Conservation (phyloP, 352 stramenopile species). For the Globisporangium polare region DNA sequence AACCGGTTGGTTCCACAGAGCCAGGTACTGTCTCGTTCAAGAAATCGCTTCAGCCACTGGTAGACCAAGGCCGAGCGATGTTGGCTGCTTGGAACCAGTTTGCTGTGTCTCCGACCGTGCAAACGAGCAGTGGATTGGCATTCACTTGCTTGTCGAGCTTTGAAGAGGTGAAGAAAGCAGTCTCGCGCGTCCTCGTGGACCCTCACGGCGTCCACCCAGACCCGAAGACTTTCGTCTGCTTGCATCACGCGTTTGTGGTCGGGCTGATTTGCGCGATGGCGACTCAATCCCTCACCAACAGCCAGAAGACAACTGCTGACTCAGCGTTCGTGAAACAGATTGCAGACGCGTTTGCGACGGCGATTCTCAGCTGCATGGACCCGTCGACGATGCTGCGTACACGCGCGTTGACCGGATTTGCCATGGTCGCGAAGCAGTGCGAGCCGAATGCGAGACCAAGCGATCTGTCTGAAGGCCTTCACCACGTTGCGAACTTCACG, state of each 20-base stretch:
- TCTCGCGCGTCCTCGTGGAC: slow-evolving; percentile 58
- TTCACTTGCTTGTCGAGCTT: slow-evolving; percentile 70
- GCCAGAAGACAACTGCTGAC: slow-evolving; percentile 49
- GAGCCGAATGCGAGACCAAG: slow-evolving; percentile 34
- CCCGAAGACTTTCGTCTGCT: slow-evolving; percentile 63
- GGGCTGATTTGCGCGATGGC: slow-evolving; percentile 76
- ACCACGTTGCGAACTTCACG: slow-evolving; percentile 75
- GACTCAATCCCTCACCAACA: slow-evolving; percentile 69
- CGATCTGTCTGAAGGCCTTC: slow-evolving; percentile 60
- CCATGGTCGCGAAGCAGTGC: slow-evolving; percentile 44
- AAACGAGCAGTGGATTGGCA: slow-evolving; percentile 54
- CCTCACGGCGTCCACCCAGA: slow-evolving; percentile 39
- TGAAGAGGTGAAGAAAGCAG: slow-evolving; percentile 74
- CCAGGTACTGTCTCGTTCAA: slow-evolving; percentile 33
- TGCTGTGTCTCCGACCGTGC: slow-evolving; percentile 36
- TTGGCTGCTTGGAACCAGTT: slow-evolving; percentile 78
- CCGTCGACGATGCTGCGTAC: slow-evolving; percentile 49
- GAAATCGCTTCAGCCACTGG: slow-evolving; percentile 52
- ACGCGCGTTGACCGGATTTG: slow-evolving; percentile 54
- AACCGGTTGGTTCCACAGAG: slow-evolving; percentile 1
- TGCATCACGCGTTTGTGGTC: slow-evolving; percentile 79
- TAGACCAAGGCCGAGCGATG: slow-evolving; percentile 65
- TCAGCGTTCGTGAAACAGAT: slow-evolving; percentile 64
- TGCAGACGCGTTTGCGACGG: slow-evolving; percentile 66
- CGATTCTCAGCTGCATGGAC: slow-evolving; percentile 76